Base-by-base conservation (phyloP, 306 rosid genomes). In the Heteromeles arbutifolia region DNA sequence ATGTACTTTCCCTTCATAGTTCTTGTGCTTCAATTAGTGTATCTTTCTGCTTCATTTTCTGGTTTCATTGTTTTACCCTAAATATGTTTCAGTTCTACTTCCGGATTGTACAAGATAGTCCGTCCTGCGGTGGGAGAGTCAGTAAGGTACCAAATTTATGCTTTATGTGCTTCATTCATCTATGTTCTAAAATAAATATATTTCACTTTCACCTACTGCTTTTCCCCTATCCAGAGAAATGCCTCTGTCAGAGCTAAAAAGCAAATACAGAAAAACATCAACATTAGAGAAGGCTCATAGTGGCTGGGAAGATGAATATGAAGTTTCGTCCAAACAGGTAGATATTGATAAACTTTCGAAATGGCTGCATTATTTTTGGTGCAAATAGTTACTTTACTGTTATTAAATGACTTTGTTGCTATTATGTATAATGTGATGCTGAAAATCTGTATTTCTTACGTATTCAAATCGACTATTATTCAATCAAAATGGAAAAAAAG, bases 111-210 rank as follows among this genome's bases (percentile, higher is more conserved):
- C 79, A 95, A 92, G 83, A 92, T 85, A 77, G 96, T 95, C 62
- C 99, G 99, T 12, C 99, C 99, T 19, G 93, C 97, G 8, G 96
- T 92, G 87, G 98, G 99, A 79, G 99, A 95, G 90, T 92, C 99
- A 17, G 64, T 83, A 62, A 87, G 98, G 99, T 96, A 89, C 77
- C 74, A 59, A 28, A 43, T 67, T 67, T 50, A 48, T 68, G 52
- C 72, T 84, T 74, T 28, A 74, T 45, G 19, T 22, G 26, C 62
- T 75, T 78, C 58, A 19, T 65, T 58, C 75, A 54, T 61, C 53
- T 70, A 29, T 73, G 78, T 74, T 52, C 61, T 72, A 57, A 34
- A 29, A 26, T 37, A 34, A 58, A 5, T 25, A 63, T 44, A 26
- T 32, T 71, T 61, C 74, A 69, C 31, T 79, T 32, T 77, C 50